phyloP scores from a whole-genome alignment of 2,329 filamentous ascomycete genomes.

The Clonostachys chloroleuca region DNA sequence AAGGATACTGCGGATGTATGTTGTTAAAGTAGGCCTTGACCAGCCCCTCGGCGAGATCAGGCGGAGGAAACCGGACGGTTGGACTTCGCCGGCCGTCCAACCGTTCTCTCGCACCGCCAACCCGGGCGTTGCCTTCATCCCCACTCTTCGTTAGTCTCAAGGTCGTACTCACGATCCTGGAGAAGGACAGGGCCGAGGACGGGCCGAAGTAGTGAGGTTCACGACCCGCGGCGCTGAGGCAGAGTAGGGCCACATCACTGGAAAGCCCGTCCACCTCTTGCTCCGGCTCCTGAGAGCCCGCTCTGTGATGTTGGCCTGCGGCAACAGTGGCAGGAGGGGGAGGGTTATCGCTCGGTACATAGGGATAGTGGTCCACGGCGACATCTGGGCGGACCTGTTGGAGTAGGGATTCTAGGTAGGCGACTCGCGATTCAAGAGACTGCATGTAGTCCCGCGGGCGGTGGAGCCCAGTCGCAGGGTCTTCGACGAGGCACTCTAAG shows the following conservation, averaged over 20 bases:
- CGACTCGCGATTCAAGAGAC: conserved; percentile 13
- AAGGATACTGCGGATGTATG: conserved; percentile 29
- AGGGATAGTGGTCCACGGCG: conserved; percentile 1
- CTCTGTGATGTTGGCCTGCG: no score
- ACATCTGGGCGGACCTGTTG: conserved; percentile 18
- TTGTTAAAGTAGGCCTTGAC: conserved; percentile 26
- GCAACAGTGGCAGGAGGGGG: no score
- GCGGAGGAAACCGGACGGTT: no score
- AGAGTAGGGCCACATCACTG: conserved; percentile 12
- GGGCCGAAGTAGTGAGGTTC: conserved; percentile 29
- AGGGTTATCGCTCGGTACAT: not conserved
- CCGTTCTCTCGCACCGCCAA: not conserved
- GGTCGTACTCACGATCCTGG: conserved; percentile 12
- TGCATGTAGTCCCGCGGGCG: conserved; percentile 22
- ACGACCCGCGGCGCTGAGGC: conserved; percentile 19
- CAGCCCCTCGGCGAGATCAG: not conserved
- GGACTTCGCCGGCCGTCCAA: no score
- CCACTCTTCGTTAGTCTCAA: not conserved
- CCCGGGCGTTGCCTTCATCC: not conserved
- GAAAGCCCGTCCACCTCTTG: conserved; percentile 2
- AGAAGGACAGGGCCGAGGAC: conserved; percentile 25
- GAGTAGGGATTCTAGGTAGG: conserved; percentile 20
- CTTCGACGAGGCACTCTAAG: conserved; percentile 25
- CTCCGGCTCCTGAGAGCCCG: not conserved
- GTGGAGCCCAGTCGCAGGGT: conserved; percentile 19